Conservation (phyloP, 2,329 filamentous ascomycete species). For the Cladosporium sp. region DNA sequence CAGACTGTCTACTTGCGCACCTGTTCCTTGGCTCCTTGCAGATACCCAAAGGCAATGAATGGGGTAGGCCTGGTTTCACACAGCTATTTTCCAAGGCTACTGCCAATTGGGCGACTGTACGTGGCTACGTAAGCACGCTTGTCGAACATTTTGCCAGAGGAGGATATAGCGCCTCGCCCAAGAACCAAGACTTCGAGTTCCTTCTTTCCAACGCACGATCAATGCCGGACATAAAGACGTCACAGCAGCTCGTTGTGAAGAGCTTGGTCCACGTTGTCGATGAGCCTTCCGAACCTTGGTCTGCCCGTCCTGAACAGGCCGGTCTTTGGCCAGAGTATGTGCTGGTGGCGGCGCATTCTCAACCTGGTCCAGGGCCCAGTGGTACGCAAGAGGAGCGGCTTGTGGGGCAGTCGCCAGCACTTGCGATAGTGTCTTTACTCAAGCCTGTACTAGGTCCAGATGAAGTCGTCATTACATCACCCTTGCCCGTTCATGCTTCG, state of each 20-base stretch:
- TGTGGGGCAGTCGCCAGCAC: slow-evolving; percentile 14
- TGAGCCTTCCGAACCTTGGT: neutral
- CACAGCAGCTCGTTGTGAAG: too few relatives aligned
- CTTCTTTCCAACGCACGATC: too few relatives aligned
- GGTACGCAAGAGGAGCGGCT: slow-evolving; percentile 16
- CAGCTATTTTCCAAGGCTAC: neutral
- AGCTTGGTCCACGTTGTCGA: too few relatives aligned
- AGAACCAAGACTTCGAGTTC: neutral
- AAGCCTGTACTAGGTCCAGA: slow-evolving; percentile 3
- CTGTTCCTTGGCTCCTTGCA: slow-evolving; percentile 15
- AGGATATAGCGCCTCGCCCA: neutral
- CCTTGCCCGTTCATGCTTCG: slow-evolving; percentile 9
- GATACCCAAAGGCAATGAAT: slow-evolving; percentile 9
- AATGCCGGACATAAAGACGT: too few relatives aligned
- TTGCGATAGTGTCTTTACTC: slow-evolving; percentile 9
- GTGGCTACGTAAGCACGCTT: slow-evolving; percentile 11
- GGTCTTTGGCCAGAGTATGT: neutral
- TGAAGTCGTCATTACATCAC: slow-evolving; percentile 13
- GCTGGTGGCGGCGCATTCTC: slow-evolving; percentile 12
- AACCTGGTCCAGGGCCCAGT: slow-evolving; percentile 14
- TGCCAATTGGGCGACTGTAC: neutral
- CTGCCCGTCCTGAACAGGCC: slow-evolving; percentile 3
- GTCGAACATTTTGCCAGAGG: slow-evolving; percentile 12
- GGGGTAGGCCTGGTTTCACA: slow-evolving; percentile 13
- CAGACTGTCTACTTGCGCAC: neutral